These are phyloP conservation scores for Dispira simplex DNA, from an alignment of 192 early-diverging fungal species.

Conservation along the genomic window DNA sequence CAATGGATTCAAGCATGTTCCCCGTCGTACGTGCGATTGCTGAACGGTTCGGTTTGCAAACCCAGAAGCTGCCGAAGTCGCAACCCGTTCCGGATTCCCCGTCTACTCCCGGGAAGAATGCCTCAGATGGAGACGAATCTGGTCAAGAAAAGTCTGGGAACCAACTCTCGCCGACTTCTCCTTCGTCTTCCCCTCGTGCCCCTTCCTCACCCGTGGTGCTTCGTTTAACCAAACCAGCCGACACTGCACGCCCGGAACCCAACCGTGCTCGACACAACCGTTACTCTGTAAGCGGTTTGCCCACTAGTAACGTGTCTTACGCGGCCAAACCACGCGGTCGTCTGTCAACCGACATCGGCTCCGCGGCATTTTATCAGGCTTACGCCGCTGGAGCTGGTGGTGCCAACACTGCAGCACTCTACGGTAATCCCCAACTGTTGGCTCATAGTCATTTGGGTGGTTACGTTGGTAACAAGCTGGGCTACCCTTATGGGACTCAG, in stretches of 20 bases:
- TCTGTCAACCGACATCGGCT: not conserved
- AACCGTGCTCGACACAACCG: constrained; percentile 5
- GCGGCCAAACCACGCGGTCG: constrained; percentile 9
- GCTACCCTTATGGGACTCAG: not conserved
- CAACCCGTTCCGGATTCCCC: too few relatives aligned
- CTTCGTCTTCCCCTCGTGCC: constrained; percentile 13
- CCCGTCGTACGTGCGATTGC: constrained; percentile 50
- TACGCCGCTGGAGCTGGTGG: not conserved
- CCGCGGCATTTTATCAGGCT: not conserved
- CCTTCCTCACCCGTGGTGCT: not conserved
- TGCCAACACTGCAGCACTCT: too few relatives aligned
- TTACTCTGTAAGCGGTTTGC: not conserved
- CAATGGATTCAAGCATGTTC: constrained; percentile 38
- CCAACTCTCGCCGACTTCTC: too few relatives aligned
- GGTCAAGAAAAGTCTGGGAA: too few relatives aligned
- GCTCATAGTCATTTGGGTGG: not conserved
- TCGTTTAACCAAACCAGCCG: constrained; percentile 12
- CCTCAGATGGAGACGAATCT: too few relatives aligned
- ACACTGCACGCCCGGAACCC: constrained; percentile 11
- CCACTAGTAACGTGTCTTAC: not conserved
- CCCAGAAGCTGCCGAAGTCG: not conserved
- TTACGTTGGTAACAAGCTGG: not conserved
- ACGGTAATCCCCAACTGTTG: too few relatives aligned
- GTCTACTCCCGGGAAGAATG: too few relatives aligned
- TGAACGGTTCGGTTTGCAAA: constrained; percentile 44